These are phyloP conservation scores for Ceratopteris richardii DNA, from an alignment of 75 land plant species.

Conservation along the genomic window DNA sequence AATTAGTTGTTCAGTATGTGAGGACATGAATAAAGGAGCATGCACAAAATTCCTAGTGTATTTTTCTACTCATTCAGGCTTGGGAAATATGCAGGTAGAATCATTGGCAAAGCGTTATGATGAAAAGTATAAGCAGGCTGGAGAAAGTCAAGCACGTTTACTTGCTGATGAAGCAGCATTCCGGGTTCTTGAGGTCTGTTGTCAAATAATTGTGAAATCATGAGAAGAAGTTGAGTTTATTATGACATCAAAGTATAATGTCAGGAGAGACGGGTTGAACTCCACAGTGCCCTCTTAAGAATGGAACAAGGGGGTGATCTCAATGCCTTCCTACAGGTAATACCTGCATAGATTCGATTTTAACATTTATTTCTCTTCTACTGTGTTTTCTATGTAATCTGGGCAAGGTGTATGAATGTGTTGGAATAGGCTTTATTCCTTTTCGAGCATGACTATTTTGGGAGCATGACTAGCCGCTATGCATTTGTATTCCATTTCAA, in stretches of 20 bases:
- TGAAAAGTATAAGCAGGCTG: constrained; percentile 81
- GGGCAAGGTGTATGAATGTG: background rate
- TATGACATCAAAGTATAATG: background rate
- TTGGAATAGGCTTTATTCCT: background rate
- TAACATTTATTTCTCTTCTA: background rate
- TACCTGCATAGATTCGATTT: background rate
- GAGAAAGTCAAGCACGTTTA: constrained; percentile 63
- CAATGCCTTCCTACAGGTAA: constrained; percentile 84
- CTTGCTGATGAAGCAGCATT: constrained; percentile 71
- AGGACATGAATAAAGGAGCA: too few species aligned
- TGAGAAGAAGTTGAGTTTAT: background rate
- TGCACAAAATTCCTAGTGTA: too few species aligned
- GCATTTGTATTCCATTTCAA: too few species aligned
- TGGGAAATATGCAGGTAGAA: constrained; percentile 82
- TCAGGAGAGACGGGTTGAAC: constrained; percentile 64
- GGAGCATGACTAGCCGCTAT: too few species aligned
- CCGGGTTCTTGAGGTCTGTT: constrained; percentile 73
- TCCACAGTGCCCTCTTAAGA: constrained; percentile 68
- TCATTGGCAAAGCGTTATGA: constrained; percentile 76
- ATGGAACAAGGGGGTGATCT: constrained; percentile 89
- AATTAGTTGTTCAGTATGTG: too few species aligned
- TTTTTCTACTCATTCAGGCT: too few species aligned
- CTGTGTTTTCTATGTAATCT: background rate
- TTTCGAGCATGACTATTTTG: too few species aligned
- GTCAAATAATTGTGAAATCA: background rate